Base-by-base conservation (phyloP, 345 rosid genomes). In the Populus deltoides region DNA sequence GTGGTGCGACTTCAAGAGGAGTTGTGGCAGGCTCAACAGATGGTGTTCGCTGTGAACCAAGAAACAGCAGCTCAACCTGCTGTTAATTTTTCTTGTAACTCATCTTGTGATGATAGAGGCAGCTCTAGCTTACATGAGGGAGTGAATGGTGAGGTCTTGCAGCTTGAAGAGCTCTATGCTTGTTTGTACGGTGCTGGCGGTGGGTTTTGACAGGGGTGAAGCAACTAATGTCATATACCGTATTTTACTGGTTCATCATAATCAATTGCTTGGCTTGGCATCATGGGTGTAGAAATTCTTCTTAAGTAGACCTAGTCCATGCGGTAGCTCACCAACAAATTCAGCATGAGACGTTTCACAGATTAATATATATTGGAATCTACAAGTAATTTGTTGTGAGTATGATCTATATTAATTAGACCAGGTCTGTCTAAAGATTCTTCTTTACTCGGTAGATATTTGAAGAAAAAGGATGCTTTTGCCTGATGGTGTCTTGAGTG, bases 81-180 rank as follows among this genome's bases (percentile, higher is more conserved):
- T 78, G 51, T 49, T 51, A 31, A 68, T 83, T 72, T 75, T 66
- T 75, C 84, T 36, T 74, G 84, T 27, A 75, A 77, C 75, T 75
- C 78, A 53, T 89, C 89, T 76, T 78, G 81, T 75, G 87, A 81
- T 29, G 77, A 84, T n/a, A 83, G 80, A 24, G 87, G 83, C 7
- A 78, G 75, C 82, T 78, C 81, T 11, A 75, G 81, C 79, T 72
- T 81, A 66, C 82, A 81, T 41, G 83, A 80, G 25, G 76, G 73
- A 2, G 65, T 43, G 9, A 51, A 79, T 27, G 82, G 82, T 72
- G 86, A 86, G 77, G 85, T 73, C 41, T 66, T 89, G 83, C 89
- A 78, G 38, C 76, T 88, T n/a, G 92, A 92, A 65, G 97, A 94
- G 78, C 90, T 91, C 20, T 91, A 89, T 71, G 92, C 93, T 79